Conservation (phyloP, 2,329 filamentous ascomycete species). For the Hypoxylon sp. region DNA sequence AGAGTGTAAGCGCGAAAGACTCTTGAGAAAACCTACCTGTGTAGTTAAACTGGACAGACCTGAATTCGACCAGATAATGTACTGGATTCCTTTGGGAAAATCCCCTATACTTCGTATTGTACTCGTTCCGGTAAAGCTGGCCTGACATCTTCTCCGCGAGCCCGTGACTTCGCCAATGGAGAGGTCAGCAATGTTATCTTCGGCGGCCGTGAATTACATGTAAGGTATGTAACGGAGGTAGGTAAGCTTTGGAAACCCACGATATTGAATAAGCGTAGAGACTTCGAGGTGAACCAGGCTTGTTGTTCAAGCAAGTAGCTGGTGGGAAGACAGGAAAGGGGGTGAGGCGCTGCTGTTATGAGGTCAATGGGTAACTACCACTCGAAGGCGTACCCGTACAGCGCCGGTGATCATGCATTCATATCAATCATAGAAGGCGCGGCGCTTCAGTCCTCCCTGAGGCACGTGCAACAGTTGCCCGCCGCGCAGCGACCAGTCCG, state of each 20-base stretch:
- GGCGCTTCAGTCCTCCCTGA: not conserved
- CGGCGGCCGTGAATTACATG: too few relatives aligned
- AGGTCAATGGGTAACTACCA: not conserved
- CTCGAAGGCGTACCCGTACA: not conserved
- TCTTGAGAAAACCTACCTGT: not conserved
- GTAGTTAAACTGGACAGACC: too few relatives aligned
- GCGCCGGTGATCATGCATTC: not conserved
- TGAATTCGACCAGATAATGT: not conserved
- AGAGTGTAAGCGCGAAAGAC: not conserved
- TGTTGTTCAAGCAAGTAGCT: not conserved
- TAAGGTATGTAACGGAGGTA: too few relatives aligned
- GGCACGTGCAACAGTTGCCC: not conserved
- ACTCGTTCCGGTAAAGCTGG: too few relatives aligned
- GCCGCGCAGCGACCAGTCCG: not conserved
- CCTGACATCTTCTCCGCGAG: too few relatives aligned
- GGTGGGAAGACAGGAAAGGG: not conserved
- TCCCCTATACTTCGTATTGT: not conserved
- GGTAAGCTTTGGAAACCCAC: not conserved
- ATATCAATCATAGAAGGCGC: not conserved
- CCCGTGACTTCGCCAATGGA: not conserved
- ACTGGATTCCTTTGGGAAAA: not conserved
- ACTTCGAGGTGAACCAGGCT: not conserved
- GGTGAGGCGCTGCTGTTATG: not conserved
- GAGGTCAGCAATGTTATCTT: not conserved
- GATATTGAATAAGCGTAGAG: not conserved